Evolutionary conservation across 23 red algal species (phyloP).

Genomic region (Gracilaria caudata): DNA sequence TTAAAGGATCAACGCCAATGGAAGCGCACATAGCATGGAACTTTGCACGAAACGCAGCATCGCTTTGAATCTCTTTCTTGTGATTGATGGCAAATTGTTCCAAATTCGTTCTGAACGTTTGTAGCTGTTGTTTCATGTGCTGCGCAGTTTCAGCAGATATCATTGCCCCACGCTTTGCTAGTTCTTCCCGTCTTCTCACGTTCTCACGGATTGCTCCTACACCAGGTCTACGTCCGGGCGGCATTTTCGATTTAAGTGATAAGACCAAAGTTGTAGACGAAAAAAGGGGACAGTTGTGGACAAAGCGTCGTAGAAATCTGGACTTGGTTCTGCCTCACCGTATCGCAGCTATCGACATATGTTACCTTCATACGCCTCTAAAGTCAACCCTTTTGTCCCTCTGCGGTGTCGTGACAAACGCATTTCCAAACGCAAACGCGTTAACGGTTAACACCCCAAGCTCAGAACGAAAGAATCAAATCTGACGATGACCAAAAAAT

Average conservation of each 20-base stretch:
- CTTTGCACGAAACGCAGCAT: slow-evolving; percentile 84
- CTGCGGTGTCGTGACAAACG: no score
- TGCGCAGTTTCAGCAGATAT: slow-evolving; percentile 47
- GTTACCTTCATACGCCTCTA: no score
- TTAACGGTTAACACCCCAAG: no score
- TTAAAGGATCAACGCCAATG: slow-evolving; percentile 88
- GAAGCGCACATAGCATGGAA: slow-evolving; percentile 86
- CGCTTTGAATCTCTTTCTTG: slow-evolving; percentile 66
- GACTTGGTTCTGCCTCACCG: no score
- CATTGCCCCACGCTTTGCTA: slow-evolving; percentile 30
- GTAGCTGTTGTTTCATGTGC: slow-evolving; percentile 55
- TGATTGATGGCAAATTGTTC: slow-evolving; percentile 69
- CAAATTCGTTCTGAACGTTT: slow-evolving; percentile 37
- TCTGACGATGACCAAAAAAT: no score
- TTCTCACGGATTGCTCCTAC: slow-evolving; percentile 26
- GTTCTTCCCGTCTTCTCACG: slow-evolving; percentile 15
- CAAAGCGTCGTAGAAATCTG: no score
- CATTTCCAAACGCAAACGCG: no score
- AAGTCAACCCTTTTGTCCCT: no score
- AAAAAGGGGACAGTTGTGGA: neutral
- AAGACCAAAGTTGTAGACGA: neutral
- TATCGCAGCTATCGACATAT: no score
- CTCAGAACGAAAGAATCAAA: no score
- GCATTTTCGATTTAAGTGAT: slow-evolving; percentile 3
- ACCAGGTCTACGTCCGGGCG: slow-evolving; percentile 30